A percentile compares a stretch with the other conserved stretches of the same genome.
Evolutionary conservation across 31 red algal species (phyloP).

Genomic region (Bonnemaisonia californica): DNA sequence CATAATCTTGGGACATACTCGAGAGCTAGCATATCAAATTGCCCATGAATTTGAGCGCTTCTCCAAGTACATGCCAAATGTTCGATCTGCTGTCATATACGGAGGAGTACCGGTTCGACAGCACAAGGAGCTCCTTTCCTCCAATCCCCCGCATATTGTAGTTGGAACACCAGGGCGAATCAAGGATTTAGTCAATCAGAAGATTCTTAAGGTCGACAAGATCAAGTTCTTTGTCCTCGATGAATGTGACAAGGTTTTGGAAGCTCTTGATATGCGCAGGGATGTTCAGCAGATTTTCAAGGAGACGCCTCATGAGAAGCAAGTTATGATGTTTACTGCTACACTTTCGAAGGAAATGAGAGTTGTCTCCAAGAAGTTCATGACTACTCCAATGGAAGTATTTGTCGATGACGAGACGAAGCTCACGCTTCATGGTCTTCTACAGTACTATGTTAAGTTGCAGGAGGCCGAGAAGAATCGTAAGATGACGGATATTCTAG

Average conservation of each 20-base stretch:
- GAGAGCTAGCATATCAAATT: conserved; percentile 98
- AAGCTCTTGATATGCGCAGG: conserved; percentile 90
- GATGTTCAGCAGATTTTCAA: conserved; percentile 98
- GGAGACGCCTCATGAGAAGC: conserved; percentile 91
- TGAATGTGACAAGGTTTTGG: conserved; percentile 95
- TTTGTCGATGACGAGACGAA: conserved; percentile 98
- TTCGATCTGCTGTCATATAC: conserved; percentile 80
- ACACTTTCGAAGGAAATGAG: conserved; percentile 90
- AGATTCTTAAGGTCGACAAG: conserved; percentile 74
- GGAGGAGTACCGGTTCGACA: conserved; percentile 89
- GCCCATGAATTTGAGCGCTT: conserved; percentile 95
- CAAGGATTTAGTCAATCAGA: conserved; percentile 74
- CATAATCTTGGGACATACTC: conserved; percentile 86
- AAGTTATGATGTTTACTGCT: conserved; percentile 99
- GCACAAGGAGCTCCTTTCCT: conserved; percentile 77
- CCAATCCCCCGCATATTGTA: conserved; percentile 83
- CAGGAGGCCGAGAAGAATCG: conserved; percentile 96
- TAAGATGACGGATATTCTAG: conserved; percentile 92
- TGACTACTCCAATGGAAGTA: conserved; percentile 89
- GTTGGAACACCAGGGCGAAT: conserved; percentile 92
- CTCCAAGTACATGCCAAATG: conserved; percentile 83
- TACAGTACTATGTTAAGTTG: conserved; percentile 94
- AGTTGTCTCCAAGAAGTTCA: conserved; percentile 84
- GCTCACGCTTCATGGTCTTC: conserved; percentile 94
- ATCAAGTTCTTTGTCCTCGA: conserved; percentile 95